Conservation (phyloP, 2,329 filamentous ascomycete genomes). For the Stagonosporopsis cucurbitacearum region DNA sequence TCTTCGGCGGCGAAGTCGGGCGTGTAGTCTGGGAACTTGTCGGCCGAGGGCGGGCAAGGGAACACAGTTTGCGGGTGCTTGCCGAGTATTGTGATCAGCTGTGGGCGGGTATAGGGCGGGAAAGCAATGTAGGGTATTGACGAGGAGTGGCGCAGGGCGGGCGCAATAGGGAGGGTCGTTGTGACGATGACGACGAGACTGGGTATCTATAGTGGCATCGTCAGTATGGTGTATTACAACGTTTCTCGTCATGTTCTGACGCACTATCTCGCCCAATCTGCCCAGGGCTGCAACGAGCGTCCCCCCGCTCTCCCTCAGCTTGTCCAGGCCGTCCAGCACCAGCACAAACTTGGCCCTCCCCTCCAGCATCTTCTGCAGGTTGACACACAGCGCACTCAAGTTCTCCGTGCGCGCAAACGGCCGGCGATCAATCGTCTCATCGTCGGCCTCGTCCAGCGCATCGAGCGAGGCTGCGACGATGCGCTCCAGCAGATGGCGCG, state of each 20-base stretch:
- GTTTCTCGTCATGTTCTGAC: conserved; percentile 34
- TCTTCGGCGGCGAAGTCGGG: conserved; percentile 59
- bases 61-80: conserved; percentile 56
- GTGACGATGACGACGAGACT: conserved; percentile 79
- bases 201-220: conserved; percentile 66
- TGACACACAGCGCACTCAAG: conserved; percentile 75
- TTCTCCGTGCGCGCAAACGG: conserved; percentile 75
- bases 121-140: conserved; percentile 82
- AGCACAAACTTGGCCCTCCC: conserved; percentile 72
- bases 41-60: conserved; percentile 39
- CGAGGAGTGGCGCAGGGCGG: conserved; percentile 69
- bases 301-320: conserved; percentile 77
- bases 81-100: conserved; percentile 78
- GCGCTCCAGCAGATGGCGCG: conserved; percentile 77
- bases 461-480: conserved; percentile 62
- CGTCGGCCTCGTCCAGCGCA: conserved; percentile 51
- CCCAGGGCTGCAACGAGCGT: conserved; percentile 83
- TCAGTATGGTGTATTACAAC: conserved; percentile 7
- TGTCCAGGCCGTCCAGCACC: conserved; percentile 87
- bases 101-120: conserved; percentile 79
- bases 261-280: conserved; percentile 78
- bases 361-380: conserved; percentile 70
- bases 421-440: conserved; percentile 46
- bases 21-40: conserved; percentile 56
- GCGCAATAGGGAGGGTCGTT: conserved; percentile 72